Evolutionary conservation across 345 rosid genomes (phyloP).

Genomic region (Cardiospermum halicacabum): DNA sequence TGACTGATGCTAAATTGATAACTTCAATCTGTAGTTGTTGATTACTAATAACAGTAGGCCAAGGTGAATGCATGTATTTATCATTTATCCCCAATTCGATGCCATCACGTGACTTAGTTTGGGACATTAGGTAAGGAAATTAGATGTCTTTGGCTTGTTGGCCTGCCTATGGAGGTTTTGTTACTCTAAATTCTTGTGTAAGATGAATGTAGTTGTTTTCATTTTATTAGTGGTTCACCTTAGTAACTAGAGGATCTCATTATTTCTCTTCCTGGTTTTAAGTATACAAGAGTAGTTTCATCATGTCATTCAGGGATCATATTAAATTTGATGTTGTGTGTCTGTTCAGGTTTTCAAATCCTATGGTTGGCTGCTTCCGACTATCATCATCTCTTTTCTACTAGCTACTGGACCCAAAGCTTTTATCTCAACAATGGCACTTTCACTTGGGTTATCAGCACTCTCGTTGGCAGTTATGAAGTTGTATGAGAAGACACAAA

Average conservation of each 20-base stretch:
- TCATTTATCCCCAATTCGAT: not conserved
- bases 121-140: not conserved
- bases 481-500: conserved; percentile 19
- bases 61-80: too few relatives aligned
- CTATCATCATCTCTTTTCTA: conserved; percentile 33
- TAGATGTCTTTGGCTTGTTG: not conserved
- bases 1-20: not conserved
- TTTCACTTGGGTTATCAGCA: conserved; percentile 35
- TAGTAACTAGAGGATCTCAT: too few relatives aligned
- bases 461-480: conserved; percentile 29
- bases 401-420: conserved; percentile 59
- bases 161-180: not conserved
- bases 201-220: too few relatives aligned
- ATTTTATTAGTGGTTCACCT: too few relatives aligned
- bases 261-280: not conserved
- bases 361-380: conserved; percentile 54
- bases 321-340: conserved; percentile 13
- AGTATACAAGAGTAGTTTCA: not conserved
- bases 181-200: too few relatives aligned
- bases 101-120: not conserved
- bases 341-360: conserved; percentile 50
- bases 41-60: not conserved
- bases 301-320: not conserved
- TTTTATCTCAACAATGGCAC: conserved; percentile 34
- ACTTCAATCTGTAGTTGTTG: not conserved